Percentiles rank a stretch among this genome's conserved stretches.
Evolutionary conservation across 2,329 filamentous ascomycete genomes (phyloP).

Genomic region (Fusarium ramigenum): DNA sequence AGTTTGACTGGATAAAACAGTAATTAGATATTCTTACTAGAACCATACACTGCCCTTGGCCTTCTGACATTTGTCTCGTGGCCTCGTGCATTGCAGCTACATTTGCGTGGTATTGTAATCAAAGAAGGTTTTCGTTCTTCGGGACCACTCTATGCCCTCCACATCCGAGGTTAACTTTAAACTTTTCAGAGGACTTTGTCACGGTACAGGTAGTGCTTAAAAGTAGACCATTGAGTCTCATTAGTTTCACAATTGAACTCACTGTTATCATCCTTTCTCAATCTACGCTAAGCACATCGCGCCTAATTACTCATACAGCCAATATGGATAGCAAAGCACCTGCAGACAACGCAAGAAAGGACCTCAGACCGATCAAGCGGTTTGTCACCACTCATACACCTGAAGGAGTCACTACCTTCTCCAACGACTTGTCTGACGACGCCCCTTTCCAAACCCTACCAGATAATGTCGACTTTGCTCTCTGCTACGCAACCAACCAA

Average conservation of each 20-base stretch:
- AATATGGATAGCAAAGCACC: not conserved
- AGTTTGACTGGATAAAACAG: not conserved
- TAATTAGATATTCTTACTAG: not conserved
- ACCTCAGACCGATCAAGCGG: not conserved
- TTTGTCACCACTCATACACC: not conserved
- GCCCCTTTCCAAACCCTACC: not conserved
- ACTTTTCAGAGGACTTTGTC: too few relatives aligned
- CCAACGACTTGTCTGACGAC: not conserved
- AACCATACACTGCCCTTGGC: accelerated
- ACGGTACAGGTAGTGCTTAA: not conserved
- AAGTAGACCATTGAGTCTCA: not conserved
- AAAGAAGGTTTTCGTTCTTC: not conserved
- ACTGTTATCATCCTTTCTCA: not conserved
- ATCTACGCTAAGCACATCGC: not conserved
- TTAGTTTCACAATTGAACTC: not conserved
- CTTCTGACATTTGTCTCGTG: not conserved
- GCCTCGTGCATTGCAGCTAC: not conserved
- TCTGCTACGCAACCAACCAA: not conserved
- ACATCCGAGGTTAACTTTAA: not conserved
- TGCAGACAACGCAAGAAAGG: not conserved
- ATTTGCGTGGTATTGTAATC: not conserved
- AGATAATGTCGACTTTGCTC: not conserved
- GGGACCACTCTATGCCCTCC: not conserved
- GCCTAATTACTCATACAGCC: too few relatives aligned
- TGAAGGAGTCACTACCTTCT: not conserved